Evolutionary conservation across 805 yeast genomes (phyloP), one percentile per base, ranked within the genome.

Genomic region (Saccharomycopsis olivae): DNA sequence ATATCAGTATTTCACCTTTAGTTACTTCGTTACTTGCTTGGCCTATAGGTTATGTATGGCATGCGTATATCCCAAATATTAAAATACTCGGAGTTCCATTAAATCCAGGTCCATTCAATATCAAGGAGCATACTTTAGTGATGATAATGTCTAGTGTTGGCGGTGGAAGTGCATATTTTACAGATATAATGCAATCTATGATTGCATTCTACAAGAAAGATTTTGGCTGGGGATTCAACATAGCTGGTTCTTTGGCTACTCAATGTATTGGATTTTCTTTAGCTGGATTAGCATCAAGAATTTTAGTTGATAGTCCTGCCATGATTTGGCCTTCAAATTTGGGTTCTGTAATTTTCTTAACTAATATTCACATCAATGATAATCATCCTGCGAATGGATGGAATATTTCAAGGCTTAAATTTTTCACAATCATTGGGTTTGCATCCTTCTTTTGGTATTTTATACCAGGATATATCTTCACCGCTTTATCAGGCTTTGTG

Each of bases 201-300:
- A 48, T 47, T 39, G 40, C 51, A 13, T 58, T 53, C 46, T 57
- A 60, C 48, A 39, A 51, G 11, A 51, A 57, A 29, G 37, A 49
- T 5, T n/a, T n/a, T n/a, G n/a, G n/a, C n/a, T 55, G 61, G 54
- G 70, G 75, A 1, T 79, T 66, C 54, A 78, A 74, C 54, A 48
- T 75, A 10, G 48, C 73, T 24, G 59, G 77, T 25, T 58, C 71
- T 1, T 47, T 75, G 3, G 65, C 79, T 2, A 65, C 82, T 2
- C 78, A 76, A 52, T 73, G 71, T 46, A 57, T 78, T 48, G 87
- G 86, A 17, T 71, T 75, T 51, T 78, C 81, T 1, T 68, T 78
- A 53, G 83, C 85, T 4, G 78, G 81, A 36, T 51, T 78, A 15
- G 65, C 76, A 65, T 66, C 80, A 51, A 68, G 71, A 44, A 69